Evolutionary conservation across 345 rosid genomes (phyloP).

Genomic region (Eucalyptus tenuipes): DNA sequence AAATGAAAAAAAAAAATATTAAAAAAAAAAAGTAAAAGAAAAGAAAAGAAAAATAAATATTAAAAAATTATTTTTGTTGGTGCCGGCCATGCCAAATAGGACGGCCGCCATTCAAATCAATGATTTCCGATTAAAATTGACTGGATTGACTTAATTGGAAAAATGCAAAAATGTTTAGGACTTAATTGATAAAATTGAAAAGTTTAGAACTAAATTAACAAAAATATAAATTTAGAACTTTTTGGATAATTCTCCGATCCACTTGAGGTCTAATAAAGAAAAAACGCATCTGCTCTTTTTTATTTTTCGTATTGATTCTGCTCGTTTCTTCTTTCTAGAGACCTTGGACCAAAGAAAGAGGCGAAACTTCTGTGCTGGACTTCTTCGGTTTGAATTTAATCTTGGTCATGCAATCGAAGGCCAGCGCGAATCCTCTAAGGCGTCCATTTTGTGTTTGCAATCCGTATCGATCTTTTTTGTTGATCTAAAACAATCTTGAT

Average conservation of each 20-base stretch:
- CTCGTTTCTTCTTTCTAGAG: neutral
- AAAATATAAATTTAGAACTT: too few species aligned
- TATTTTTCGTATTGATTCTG: neutral
- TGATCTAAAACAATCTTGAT: neutral
- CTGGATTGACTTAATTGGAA: too few species aligned
- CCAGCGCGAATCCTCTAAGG: neutral
- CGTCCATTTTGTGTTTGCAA: too few species aligned
- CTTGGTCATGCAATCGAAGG: neutral
- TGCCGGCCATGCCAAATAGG: accelerated
- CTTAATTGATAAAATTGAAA: too few species aligned
- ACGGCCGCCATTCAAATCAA: too few species aligned
- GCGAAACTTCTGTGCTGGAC: neutral
- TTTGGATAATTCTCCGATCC: neutral
- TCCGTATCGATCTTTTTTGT: neutral
- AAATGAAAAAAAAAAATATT: too few species aligned
- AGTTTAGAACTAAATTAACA: too few species aligned
- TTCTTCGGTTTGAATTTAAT: neutral
- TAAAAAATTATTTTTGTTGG: too few species aligned
- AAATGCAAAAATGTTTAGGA: too few species aligned
- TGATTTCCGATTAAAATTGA: too few species aligned
- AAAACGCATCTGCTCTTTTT: neutral
- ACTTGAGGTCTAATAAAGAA: neutral
- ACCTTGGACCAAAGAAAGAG: neutral
- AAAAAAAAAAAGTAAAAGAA: too few species aligned
- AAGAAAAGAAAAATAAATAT: too few species aligned